Conservation (phyloP, 148 eudicot genomes). For the Cornus kousa region DNA sequence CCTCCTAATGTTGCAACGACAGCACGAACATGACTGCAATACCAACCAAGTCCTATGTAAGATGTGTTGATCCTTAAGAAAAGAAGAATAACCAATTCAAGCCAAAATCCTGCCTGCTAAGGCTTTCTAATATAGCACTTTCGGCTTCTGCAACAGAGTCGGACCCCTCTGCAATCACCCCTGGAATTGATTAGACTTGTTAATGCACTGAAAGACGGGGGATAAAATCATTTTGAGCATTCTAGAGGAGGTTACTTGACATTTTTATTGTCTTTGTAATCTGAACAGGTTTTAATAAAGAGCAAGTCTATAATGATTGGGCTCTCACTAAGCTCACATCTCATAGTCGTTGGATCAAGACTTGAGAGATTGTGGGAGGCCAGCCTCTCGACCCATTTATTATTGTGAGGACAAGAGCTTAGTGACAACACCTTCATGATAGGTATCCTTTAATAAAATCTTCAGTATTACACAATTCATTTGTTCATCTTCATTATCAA, state of each 20-base stretch:
- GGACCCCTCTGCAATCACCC: slow-evolving; percentile 65
- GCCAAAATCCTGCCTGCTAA: slow-evolving; percentile 58
- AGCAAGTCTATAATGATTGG: not conserved
- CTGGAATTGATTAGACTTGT: slow-evolving; percentile 43
- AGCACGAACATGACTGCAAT: slow-evolving; percentile 70
- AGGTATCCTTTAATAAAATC: not conserved
- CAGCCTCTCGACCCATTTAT: no score
- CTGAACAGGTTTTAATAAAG: not conserved
- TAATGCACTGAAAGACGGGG: slow-evolving; percentile 25
- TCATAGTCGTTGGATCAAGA: no score
- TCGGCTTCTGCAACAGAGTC: slow-evolving; percentile 74
- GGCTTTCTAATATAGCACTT: slow-evolving; percentile 71
- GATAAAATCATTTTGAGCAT: slow-evolving; percentile 11
- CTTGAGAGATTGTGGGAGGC: no score
- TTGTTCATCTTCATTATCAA: not conserved
- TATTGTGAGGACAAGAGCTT: no score
- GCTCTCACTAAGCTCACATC: not conserved
- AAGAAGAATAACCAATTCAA: slow-evolving; percentile 4
- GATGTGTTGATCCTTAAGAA: not conserved
- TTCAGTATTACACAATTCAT: not conserved
- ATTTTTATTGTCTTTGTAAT: not conserved
- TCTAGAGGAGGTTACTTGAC: not conserved
- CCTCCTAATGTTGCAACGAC: slow-evolving; percentile 92
- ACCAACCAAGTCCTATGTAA: slow-evolving; percentile 1
- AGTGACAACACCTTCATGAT: no score